Percentiles rank a stretch among this genome's conserved stretches.
Evolutionary conservation across 140 eudicot genomes (phyloP).

Genomic region (Ambrosia hybrid): DNA sequence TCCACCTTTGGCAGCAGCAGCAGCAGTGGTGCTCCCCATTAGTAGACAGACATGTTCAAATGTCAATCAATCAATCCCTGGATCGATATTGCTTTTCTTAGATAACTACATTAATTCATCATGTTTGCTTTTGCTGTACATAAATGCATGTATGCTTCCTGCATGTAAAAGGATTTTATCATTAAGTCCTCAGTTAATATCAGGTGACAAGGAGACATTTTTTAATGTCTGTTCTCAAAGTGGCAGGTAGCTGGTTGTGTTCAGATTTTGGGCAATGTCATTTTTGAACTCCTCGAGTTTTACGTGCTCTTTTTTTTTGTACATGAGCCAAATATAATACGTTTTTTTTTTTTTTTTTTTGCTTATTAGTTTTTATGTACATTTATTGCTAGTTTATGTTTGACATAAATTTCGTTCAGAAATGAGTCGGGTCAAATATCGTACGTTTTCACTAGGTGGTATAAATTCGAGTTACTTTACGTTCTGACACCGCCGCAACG

Average conservation of each 20-base stretch:
- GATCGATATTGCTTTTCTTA: neutral
- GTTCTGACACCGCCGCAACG: too few relatives aligned
- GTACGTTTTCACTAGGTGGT: too few relatives aligned
- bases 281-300: too few relatives aligned
- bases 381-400: too few relatives aligned
- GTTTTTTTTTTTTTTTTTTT: too few relatives aligned
- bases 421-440: too few relatives aligned
- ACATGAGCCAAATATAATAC: too few relatives aligned
- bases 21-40: constrained; percentile 9
- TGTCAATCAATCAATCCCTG: neutral
- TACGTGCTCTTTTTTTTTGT: too few relatives aligned
- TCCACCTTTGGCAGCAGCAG: constrained; percentile 66
- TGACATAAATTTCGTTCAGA: too few relatives aligned
- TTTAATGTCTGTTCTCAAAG: neutral
- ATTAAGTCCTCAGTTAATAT: neutral
- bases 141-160: neutral
- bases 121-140: neutral
- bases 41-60: constrained; percentile 15
- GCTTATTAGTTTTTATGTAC: too few relatives aligned
- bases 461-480: too few relatives aligned
- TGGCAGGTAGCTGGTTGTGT: neutral
- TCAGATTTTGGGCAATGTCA: neutral
- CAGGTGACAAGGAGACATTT: too few relatives aligned
- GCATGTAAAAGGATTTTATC: constrained; percentile 15
- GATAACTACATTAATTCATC: neutral